Base-by-base conservation (phyloP, 148 eudicot genomes). In the Persicaria tinctoria region DNA sequence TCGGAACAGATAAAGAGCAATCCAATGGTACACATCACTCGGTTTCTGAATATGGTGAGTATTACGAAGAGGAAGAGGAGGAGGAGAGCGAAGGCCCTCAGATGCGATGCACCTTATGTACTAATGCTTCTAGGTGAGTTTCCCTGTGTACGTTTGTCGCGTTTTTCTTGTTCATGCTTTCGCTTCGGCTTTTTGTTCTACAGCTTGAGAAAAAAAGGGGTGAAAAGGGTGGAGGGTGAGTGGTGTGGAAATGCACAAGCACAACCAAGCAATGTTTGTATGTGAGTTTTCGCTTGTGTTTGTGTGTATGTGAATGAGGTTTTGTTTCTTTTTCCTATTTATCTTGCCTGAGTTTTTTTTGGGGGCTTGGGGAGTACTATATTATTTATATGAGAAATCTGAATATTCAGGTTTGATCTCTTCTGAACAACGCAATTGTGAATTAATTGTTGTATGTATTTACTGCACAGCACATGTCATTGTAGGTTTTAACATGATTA, bases 81-180 rank as follows among this genome's bases (percentile, higher is more conserved):
- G 76, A 55, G 72, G 48, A 80, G 20, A 74, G 84, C 4, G 86
- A 82, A 73, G 79, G 63, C 66, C 75, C 85, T 70, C 83, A 77
- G 68, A 83, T 92, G 88, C 87, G 93, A 55, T 94, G 98, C 83
- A 90, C 86, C 46, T 82, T 94, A 76, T 94, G 98, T 85, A 92
- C 97, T 46, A 90, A 95, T 51, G 97, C 97, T 60, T 88, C 93
- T 51, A 82, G 89, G 82, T 91, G 85, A 92, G 63, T 13, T 62
- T 75, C 44, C 54, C 16, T 71, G 57, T 71, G 57, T 66, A 57
- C 73, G 32, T 46, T 73, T 12, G 4, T 50, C 14, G 27, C 12
- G 32, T 20, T 11, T 14, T 27, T 49, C 8, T 71, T 51, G 2
- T 11, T 51, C 4, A 46, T 32, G 62, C 14, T 66, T 41, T 66